Conservation (phyloP, 305 asterid species). For the Withania somnifera region DNA sequence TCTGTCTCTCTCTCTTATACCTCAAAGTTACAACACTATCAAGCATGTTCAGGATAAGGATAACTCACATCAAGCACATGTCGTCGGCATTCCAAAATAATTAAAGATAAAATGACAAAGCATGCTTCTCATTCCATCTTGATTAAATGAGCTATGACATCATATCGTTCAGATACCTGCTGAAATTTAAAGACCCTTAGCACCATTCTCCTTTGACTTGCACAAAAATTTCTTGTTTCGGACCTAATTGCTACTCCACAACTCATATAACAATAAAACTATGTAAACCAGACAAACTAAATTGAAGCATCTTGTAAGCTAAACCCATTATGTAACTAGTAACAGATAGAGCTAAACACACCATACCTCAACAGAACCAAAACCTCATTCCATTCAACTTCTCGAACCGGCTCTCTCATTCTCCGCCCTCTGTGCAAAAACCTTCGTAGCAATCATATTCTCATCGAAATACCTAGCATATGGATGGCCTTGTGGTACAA, state of each 20-base stretch:
- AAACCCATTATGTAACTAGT: not conserved
- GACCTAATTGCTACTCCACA: not conserved
- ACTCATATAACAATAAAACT: not conserved
- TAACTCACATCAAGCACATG: not conserved
- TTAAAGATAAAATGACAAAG: not conserved
- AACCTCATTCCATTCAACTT: too few relatives aligned
- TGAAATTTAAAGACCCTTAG: not conserved
- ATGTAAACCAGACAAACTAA: not conserved
- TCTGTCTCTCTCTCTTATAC: not conserved
- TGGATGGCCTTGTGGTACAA: constrained; percentile 79
- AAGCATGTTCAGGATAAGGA: not conserved
- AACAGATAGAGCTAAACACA: too few relatives aligned
- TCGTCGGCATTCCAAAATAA: not conserved
- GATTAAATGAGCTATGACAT: not conserved
- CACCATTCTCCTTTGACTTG: not conserved
- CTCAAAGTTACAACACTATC: not conserved
- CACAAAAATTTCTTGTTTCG: not conserved
- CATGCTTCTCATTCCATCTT: not conserved
- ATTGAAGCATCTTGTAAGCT: not conserved
- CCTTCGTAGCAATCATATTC: constrained; percentile 67
- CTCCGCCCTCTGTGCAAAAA: constrained; percentile 56
- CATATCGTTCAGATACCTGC: not conserved
- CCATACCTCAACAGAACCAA: too few relatives aligned
- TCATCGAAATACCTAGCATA: constrained; percentile 63
- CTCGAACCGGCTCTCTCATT: constrained; percentile 40